These are phyloP conservation scores for Aegle marmelos DNA, from an alignment of 345 rosid genomes.

Conservation along the genomic window DNA sequence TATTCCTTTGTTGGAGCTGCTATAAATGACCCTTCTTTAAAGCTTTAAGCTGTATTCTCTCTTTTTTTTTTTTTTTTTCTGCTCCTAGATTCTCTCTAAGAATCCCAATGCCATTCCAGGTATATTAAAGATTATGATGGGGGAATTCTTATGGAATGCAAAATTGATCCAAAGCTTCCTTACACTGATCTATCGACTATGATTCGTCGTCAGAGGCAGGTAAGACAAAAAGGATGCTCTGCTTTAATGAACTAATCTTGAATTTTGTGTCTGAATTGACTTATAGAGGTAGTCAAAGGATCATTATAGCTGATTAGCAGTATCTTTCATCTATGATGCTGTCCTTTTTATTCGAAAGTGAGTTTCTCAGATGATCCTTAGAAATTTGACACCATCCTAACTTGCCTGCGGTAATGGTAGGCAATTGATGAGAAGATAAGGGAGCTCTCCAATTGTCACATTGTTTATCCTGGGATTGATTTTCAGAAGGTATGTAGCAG, in stretches of 20 bases:
- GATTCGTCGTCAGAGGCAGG: constrained; percentile 93
- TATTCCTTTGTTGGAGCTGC: neutral
- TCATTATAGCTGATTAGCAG: neutral
- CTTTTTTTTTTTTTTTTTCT: neutral
- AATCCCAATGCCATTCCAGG: constrained; percentile 33
- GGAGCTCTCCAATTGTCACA: constrained; percentile 91
- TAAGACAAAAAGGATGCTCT: constrained; percentile 20
- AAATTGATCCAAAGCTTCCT: constrained; percentile 95
- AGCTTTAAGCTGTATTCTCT: neutral
- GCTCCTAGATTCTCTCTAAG: neutral
- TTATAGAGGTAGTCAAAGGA: constrained; percentile 1
- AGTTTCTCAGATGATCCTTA: neutral
- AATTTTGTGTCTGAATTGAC: neutral
- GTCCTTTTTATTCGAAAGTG: neutral
- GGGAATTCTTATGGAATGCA: constrained; percentile 98
- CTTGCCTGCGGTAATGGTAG: constrained; percentile 33
- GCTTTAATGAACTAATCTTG: neutral
- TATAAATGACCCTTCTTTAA: neutral
- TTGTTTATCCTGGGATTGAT: constrained; percentile 64
- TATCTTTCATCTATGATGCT: constrained; percentile 6
- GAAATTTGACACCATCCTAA: constrained; percentile 3
- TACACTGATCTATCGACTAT: constrained; percentile 88
- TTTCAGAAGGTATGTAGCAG: constrained; percentile 68
- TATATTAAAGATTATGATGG: constrained; percentile 99
- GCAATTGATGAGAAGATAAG: constrained; percentile 95